Evolutionary conservation across 768 basidiomycete genomes (phyloP).

Genomic region (Hydnum rufescens): DNA sequence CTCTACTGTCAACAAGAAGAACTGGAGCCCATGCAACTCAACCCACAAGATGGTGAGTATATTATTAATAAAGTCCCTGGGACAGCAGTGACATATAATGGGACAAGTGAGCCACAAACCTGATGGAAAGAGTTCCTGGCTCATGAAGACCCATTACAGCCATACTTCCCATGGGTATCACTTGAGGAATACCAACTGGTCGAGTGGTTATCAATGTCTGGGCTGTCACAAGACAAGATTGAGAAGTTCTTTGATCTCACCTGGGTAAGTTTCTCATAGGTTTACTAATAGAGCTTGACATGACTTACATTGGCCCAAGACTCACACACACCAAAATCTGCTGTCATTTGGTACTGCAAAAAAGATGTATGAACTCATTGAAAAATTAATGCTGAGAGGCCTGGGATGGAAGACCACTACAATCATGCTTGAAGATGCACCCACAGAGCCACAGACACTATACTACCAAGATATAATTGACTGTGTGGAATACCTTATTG

Average conservation of each 20-base stretch:
- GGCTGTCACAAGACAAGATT: neutral
- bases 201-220: neutral
- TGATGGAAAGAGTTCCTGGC: neutral
- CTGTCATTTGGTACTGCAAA: neutral
- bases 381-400: neutral
- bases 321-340: neutral
- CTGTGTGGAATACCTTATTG: neutral
- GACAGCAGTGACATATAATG: neutral
- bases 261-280: neutral
- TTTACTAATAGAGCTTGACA: no score
- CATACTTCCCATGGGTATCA: neutral
- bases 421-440: neutral
- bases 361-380: neutral
- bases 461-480: neutral
- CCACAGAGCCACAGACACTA: neutral
- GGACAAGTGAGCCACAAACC: neutral
- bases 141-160: neutral
- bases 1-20: no score
- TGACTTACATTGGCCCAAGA: neutral
- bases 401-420: slow-evolving; percentile 1
- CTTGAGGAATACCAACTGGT: neutral
- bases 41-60: neutral
- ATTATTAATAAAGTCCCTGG: neutral
- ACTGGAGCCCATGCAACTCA: no score
- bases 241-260: neutral